Conservation (phyloP, 2,329 filamentous ascomycete genomes). For the Knufia petricola region DNA sequence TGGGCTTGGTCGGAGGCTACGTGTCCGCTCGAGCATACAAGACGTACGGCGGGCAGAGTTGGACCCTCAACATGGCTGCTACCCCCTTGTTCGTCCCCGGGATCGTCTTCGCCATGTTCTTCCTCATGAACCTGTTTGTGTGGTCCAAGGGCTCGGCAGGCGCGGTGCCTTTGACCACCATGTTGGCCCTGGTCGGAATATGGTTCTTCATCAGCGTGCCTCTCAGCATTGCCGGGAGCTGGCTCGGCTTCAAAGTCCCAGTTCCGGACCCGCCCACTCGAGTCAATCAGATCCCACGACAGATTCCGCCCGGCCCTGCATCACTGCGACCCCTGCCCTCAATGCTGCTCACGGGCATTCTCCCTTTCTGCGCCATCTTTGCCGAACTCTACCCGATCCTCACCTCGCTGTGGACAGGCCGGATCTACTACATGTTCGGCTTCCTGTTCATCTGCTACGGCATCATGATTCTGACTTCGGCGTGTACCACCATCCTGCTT, state of each 20-base stretch:
- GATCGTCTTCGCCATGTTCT: conserved; percentile 79
- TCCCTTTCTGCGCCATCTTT: conserved; percentile 94
- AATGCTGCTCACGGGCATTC: conserved; percentile 81
- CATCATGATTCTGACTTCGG: conserved; percentile 91
- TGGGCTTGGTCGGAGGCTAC: conserved; percentile 89
- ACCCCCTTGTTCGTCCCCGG: conserved; percentile 80
- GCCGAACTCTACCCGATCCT: conserved; percentile 99
- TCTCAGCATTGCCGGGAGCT: conserved; percentile 79
- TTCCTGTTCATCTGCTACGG: conserved; percentile 97
- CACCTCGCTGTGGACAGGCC: conserved; percentile 96
- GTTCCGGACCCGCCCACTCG: conserved; percentile 71
- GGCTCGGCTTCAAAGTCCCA: conserved; percentile 75
- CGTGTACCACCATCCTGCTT: conserved; percentile 83
- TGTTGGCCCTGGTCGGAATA: conserved; percentile 85
- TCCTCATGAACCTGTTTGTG: conserved; percentile 89
- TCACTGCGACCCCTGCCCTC: conserved; percentile 82
- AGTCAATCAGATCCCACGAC: conserved; percentile 95
- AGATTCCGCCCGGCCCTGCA: conserved; percentile 75
- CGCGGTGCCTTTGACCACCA: conserved; percentile 91
- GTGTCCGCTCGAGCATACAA: conserved; percentile 88
- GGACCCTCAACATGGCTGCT: conserved; percentile 86
- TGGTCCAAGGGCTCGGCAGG: conserved; percentile 89
- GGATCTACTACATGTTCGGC: conserved; percentile 99
- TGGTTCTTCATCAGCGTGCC: conserved; percentile 97
- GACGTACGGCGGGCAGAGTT: conserved; percentile 78